phyloP scores from a whole-genome alignment of 495 filamentous ascomycete species.

The Hypomontagnella submonticulosa region DNA sequence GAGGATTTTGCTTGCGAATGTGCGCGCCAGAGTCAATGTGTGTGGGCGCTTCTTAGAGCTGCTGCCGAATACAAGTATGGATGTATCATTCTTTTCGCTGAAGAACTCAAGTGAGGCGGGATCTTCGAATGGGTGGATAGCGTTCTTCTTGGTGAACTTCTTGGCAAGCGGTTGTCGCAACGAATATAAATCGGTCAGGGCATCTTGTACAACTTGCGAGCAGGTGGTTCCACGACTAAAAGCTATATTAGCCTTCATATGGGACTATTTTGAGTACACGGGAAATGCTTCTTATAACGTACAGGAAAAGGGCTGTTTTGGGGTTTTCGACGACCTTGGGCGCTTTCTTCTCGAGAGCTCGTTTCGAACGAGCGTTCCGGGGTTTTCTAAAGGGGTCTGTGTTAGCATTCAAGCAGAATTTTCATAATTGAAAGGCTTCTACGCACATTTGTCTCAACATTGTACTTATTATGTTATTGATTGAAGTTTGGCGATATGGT shows the following conservation, averaged over 20 bases:
- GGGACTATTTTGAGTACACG: neutral
- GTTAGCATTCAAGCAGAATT: slow-evolving; percentile 10
- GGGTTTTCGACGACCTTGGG: slow-evolving; percentile 90
- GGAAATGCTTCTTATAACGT: slow-evolving; percentile 1
- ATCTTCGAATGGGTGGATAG: slow-evolving; percentile 93
- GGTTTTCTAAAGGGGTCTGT: slow-evolving; percentile 73
- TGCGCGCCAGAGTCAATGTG: slow-evolving; percentile 82
- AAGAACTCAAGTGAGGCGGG: slow-evolving; percentile 88
- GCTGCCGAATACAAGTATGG: slow-evolving; percentile 77
- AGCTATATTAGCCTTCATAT: slow-evolving; percentile 6
- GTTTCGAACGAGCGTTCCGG: slow-evolving; percentile 91
- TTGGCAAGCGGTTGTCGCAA: slow-evolving; percentile 81
- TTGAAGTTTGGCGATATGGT: slow-evolving; percentile 6
- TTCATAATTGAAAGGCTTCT: neutral
- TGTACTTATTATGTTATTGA: slow-evolving; percentile 9
- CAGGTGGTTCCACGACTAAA: slow-evolving; percentile 75
- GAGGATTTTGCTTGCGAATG: slow-evolving; percentile 84
- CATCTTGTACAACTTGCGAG: slow-evolving; percentile 79
- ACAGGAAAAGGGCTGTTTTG: slow-evolving; percentile 85
- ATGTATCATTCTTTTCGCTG: slow-evolving; percentile 92
- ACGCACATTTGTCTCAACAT: slow-evolving; percentile 41
- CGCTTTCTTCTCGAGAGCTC: slow-evolving; percentile 87
- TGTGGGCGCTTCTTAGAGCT: slow-evolving; percentile 95
- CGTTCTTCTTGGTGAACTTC: slow-evolving; percentile 95
- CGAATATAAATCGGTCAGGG: slow-evolving; percentile 82